Percentiles rank a stretch among this genome's conserved stretches.
phyloP scores from a whole-genome alignment of 192 early-diverging fungal genomes.

The Coemansia sp. region DNA sequence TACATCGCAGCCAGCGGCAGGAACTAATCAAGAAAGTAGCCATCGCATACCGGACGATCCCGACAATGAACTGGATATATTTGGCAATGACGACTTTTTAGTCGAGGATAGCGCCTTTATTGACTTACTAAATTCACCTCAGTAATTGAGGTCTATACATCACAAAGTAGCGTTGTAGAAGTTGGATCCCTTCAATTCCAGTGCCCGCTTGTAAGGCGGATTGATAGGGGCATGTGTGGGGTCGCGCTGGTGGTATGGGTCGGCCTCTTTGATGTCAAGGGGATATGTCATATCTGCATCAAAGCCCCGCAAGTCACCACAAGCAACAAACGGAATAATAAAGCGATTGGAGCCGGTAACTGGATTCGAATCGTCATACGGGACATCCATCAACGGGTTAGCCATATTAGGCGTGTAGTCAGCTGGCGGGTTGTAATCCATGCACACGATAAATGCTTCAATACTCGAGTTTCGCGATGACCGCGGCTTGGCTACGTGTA shows the following conservation, averaged over 20 bases:
- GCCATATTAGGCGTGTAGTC: constrained; percentile 88
- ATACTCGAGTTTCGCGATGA: constrained; percentile 90
- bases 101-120: neutral
- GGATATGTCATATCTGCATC: constrained; percentile 88
- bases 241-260: constrained; percentile 55
- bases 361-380: constrained; percentile 68
- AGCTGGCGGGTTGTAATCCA: constrained; percentile 80
- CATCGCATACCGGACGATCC: neutral
- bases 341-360: constrained; percentile 69
- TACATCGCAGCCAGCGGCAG: no score
- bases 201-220: constrained; percentile 83
- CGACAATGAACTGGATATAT: constrained; percentile 4
- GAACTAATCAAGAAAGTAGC: no score
- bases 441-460: constrained; percentile 93
- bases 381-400: constrained; percentile 81
- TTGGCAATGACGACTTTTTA: neutral
- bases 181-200: constrained; percentile 66
- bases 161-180: constrained; percentile 62
- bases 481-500: constrained; percentile 90
- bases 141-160: constrained; percentile 6
- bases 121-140: constrained; percentile 14
- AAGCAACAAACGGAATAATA: constrained; percentile 87
- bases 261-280: constrained; percentile 52
- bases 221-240: constrained; percentile 84
- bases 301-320: constrained; percentile 85